Conservation (phyloP, 2,329 filamentous ascomycete species). For the Colletotrichum sp. region DNA sequence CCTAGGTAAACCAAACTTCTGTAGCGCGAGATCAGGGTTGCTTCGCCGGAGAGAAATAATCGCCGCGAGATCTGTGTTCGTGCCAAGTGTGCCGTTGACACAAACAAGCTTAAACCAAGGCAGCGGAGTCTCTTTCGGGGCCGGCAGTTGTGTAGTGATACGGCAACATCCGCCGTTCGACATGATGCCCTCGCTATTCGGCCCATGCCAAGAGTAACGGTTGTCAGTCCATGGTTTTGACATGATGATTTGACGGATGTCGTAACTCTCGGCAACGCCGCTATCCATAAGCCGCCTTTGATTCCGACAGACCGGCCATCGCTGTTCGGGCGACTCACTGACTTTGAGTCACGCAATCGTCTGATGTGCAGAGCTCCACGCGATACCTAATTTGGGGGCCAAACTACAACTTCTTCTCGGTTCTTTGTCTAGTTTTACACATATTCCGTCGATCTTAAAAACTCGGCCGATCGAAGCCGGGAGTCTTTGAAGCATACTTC, state of each 20-base stretch:
- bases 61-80: neutral
- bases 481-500: neutral
- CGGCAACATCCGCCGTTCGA: neutral
- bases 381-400: neutral
- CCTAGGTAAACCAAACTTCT: neutral
- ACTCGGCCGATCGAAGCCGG: neutral
- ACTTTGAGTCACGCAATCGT: neutral
- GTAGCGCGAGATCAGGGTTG: neutral
- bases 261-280: neutral
- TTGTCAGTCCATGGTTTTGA: neutral
- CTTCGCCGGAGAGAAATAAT: neutral
- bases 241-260: neutral
- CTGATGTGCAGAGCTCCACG: neutral
- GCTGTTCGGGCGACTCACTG: neutral
- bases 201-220: neutral
- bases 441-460: neutral
- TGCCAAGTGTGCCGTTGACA: neutral
- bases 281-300: neutral
- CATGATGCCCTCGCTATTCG: neutral
- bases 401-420: neutral
- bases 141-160: neutral
- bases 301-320: neutral
- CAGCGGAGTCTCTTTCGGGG: neutral
- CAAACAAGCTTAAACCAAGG: neutral
- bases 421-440: neutral